Percentiles rank a stretch among this genome's conserved stretches.
Conservation (phyloP, 352 stramenopile genomes). For the Phytopythium vexans region DNA sequence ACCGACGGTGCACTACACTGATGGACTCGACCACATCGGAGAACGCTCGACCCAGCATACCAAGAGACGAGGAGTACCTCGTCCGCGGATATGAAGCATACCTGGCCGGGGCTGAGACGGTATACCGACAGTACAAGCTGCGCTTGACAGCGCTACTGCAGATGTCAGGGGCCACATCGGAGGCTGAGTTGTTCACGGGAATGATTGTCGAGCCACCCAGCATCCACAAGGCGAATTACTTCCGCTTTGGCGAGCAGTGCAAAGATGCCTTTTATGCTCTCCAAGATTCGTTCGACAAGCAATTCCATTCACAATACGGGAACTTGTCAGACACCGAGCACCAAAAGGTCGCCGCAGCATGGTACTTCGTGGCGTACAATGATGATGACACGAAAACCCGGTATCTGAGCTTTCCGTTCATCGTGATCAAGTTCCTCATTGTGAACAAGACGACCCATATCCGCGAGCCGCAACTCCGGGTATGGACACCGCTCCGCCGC, state of each 20-base stretch:
- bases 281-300: slow-evolving; percentile 36
- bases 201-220: slow-evolving; percentile 64
- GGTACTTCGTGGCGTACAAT: slow-evolving; percentile 62
- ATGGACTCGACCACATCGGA: slow-evolving; percentile 40
- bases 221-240: slow-evolving; percentile 71
- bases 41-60: slow-evolving; percentile 5
- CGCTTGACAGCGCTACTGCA: slow-evolving; percentile 43
- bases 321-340: slow-evolving; percentile 14
- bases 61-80: slow-evolving; percentile 57
- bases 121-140: slow-evolving; percentile 74
- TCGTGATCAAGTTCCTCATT: slow-evolving; percentile 53
- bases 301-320: slow-evolving; percentile 38
- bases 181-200: slow-evolving; percentile 69
- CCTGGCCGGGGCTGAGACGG: slow-evolving; percentile 22
- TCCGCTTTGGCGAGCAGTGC: slow-evolving; percentile 70
- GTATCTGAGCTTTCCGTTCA: slow-evolving; percentile 71
- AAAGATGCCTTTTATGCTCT: slow-evolving; percentile 59
- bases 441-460: slow-evolving; percentile 30
- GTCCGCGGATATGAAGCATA: slow-evolving; percentile 48
- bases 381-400: slow-evolving; percentile 28
- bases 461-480: slow-evolving; percentile 11
- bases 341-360: slow-evolving; percentile 54
- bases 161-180: slow-evolving; percentile 57
- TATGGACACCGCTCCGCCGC: slow-evolving; percentile 22
- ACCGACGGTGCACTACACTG: slow-evolving; percentile 55